Percentiles rank a stretch among this genome's conserved stretches.
These are phyloP conservation scores for Apiospora phragmitis DNA, from an alignment of 2,329 filamentous ascomycete genomes.

Conservation along the genomic window DNA sequence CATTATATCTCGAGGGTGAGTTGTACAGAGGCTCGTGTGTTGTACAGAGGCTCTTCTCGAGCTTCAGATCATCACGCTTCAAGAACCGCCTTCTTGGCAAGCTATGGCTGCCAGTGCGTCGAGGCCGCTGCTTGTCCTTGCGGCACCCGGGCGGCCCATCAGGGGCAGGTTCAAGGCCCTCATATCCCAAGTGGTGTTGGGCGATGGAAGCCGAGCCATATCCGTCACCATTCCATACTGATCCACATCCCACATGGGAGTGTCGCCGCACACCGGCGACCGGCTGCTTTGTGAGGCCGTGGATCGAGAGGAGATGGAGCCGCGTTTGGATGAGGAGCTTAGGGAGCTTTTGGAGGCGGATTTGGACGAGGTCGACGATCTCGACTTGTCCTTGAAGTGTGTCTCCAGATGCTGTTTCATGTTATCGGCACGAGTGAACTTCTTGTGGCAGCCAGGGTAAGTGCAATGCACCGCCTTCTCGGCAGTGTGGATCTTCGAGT, in stretches of 20 bases:
- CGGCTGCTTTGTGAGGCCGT: constrained; percentile 32
- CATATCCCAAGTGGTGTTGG: constrained; percentile 47
- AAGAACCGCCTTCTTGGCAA: constrained; percentile 44
- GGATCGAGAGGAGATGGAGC: constrained; percentile 34
- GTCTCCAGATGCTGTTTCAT: constrained; percentile 85
- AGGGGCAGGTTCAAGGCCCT: constrained; percentile 45
- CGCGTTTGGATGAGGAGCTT: constrained; percentile 29
- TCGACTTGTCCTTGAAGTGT: constrained; percentile 65
- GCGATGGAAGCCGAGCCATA: constrained; percentile 36
- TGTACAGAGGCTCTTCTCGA: no score
- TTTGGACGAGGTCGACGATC: constrained; percentile 40
- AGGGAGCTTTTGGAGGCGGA: constrained; percentile 27
- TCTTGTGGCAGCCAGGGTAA: constrained; percentile 72
- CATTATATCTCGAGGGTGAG: no score
- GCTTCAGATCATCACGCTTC: not conserved
- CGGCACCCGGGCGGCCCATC: constrained; percentile 43
- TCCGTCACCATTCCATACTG: constrained; percentile 37
- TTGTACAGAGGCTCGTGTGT: no score
- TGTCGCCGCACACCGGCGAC: constrained; percentile 27
- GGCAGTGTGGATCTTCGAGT: constrained; percentile 81
- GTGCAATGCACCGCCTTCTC: constrained; percentile 74
- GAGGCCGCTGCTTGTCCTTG: constrained; percentile 51
- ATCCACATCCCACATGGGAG: constrained; percentile 43
- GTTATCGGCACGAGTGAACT: constrained; percentile 81
- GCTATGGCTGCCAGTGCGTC: constrained; percentile 57